Base-by-base conservation (phyloP, 225 moss, liverwort and hornwort species). In the Thuidium tamariscinum region DNA sequence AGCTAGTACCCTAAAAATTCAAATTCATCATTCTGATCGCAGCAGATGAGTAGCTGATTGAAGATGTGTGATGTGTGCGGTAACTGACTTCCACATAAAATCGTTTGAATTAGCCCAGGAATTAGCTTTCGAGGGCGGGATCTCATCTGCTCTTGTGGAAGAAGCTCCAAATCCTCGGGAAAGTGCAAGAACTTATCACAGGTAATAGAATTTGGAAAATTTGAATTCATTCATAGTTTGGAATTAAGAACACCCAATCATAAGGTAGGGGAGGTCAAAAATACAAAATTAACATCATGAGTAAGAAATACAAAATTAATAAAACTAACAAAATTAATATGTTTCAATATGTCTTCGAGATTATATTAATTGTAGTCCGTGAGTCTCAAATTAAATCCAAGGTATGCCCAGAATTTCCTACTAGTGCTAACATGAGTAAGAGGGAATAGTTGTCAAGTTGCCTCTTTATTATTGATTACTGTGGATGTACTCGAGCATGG, bases 361-460 rank as follows among this genome's bases (percentile, higher is more conserved):
- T 2, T 13, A 3, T 16, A 51, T 14, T 6, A 32, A 32, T 0
- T 19, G 0, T 5, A 5, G 13, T 69, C 4, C 8, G 2, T 69
- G 41, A 23, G 4, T 25, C 2, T 69, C 2, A 27, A 27, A 25
- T 26, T 27, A 13, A 42, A 14, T 70, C 1, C 2, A 0, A 16
- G 16, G 7, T 70, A 27, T 1, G 9, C 2, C 0, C 3, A 15
- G 0, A 9, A 0, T 42, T 26, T 42, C 0, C 5, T 1, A 42
- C 26, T 2, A 9, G 2, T 26, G 0, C 25, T 41, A 15, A 16
- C 2, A 27, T 42, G 8, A 41, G 0, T 42, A 42, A 25, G 9
- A 29, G 2, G 5, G 5, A 44, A 2, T 42, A 73, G 12, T 32
- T 20, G 32, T 20, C 4, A 49, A 74, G 20, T 74, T 49, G 20